Evolutionary conservation across 805 yeast genomes (phyloP), one percentile per base, ranked within the genome.

Genomic region (Ogataea pilisensis): DNA sequence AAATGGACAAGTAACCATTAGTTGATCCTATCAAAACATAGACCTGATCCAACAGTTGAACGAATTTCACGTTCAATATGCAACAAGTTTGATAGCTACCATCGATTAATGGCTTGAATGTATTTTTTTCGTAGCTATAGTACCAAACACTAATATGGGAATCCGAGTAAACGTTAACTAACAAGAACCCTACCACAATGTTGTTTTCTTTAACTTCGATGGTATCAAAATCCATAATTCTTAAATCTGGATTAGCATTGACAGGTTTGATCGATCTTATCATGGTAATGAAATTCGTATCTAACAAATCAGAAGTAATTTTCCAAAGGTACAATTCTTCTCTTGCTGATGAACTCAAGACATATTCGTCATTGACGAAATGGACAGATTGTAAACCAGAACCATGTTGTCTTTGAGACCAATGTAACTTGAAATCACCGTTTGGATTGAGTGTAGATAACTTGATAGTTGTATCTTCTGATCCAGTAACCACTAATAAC

Each of bases 271-370:
- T 63, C 1, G 76, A 63, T 5, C 81, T 74, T 34, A 64, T 64
- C 30, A 79, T 69, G 0, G 56, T 56, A 20, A 83, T 70, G 22
- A 73, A 69, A 8, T 58, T 45, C 4, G 58, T 51, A 9, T 45
- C 40, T 13, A 37, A 38, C 25, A 41, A 37, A 8, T 58, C 46
- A 4, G 64, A 61, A 27, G 68, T 60, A 2, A 88, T 48, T 42
- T 73, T 74, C 99, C 99, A 93, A 6, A 87, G 64, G 47, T 75
- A 75, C 34, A 93, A 73, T 63, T 93, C 99, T 59, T 93, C 99
- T 55, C 93, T 76, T 0, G 96, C 95, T 18, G 90, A 85, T 2
- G 86, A 75, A 7, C 81, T 46, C 44, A 76, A 60, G 50, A 82
- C 47, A 50, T 66, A 63, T 2, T 59, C 68, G 0, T 75, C 66